Percentiles rank a stretch among this genome's conserved stretches.
Conservation (phyloP, 345 rosid species). For the Laguncularia racemosa region DNA sequence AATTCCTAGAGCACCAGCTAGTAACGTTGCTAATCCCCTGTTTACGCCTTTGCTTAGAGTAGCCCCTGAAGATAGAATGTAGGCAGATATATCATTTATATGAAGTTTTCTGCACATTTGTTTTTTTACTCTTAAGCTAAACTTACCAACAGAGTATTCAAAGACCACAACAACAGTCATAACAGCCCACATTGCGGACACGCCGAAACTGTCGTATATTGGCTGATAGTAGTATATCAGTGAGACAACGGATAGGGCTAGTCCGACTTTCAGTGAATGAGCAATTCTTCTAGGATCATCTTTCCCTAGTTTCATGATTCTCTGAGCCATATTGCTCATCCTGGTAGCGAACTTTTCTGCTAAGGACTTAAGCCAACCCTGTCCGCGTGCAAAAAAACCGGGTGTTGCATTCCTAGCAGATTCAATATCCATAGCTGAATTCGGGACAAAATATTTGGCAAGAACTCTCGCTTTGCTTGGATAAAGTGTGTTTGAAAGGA, state of each 20-base stretch:
- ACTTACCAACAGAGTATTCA: conserved; percentile 70
- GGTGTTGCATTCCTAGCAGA: not conserved
- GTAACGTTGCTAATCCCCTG: conserved; percentile 57
- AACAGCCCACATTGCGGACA: conserved; percentile 76
- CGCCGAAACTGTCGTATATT: conserved; percentile 53
- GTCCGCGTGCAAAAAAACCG: not conserved
- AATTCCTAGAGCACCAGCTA: conserved; percentile 54
- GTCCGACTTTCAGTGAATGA: conserved; percentile 70
- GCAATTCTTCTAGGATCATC: conserved; percentile 66
- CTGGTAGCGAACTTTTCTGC: conserved; percentile 7
- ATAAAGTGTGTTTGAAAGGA: too few relatives aligned
- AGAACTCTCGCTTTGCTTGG: too few relatives aligned
- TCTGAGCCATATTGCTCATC: conserved; percentile 12
- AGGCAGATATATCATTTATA: not conserved
- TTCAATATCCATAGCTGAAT: conserved; percentile 16
- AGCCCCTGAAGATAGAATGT: conserved; percentile 20
- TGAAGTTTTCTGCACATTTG: too few relatives aligned
- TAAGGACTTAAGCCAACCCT: conserved; percentile 11
- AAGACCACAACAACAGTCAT: conserved; percentile 80
- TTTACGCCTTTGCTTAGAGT: conserved; percentile 68
- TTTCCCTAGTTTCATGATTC: conserved; percentile 31
- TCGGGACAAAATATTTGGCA: too few relatives aligned
- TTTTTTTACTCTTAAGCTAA: not conserved
- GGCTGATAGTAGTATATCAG: conserved; percentile 53
- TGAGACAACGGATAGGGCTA: conserved; percentile 57